These are phyloP conservation scores for Friedmanniomyces simplex DNA, from an alignment of 495 filamentous ascomycete species.

Conservation along the genomic window DNA sequence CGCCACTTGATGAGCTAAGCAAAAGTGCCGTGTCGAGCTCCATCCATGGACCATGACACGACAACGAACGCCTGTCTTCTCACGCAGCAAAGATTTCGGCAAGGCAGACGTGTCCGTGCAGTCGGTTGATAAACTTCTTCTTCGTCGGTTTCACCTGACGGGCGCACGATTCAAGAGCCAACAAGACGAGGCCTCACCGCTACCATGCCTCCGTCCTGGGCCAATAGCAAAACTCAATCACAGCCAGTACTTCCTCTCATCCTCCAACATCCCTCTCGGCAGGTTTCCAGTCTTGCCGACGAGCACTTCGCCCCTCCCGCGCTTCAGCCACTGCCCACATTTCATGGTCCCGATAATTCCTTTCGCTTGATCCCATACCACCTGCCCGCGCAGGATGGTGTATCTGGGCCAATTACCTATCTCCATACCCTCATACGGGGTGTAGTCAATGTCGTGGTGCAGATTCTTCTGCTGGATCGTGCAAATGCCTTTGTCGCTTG, in stretches of 20 bases:
- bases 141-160: too few species aligned
- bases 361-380: conserved; percentile 46
- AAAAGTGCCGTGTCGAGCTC: too few species aligned
- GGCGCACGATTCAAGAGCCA: too few species aligned
- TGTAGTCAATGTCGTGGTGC: conserved; percentile 52
- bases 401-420: conserved; percentile 52
- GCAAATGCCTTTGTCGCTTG: conserved; percentile 33
- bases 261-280: conserved; percentile 17
- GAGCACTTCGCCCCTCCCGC: conserved; percentile 23
- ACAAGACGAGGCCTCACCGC: too few species aligned
- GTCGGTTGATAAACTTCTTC: too few species aligned
- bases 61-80: too few species aligned
- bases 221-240: neutral
- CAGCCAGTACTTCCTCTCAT: conserved; percentile 19
- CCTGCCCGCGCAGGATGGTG: conserved; percentile 47
- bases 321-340: conserved; percentile 45
- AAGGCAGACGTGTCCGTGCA: too few species aligned
- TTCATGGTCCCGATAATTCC: conserved; percentile 41
- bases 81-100: too few species aligned
- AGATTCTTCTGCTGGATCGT: conserved; percentile 41
- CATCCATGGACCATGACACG: too few species aligned
- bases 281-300: conserved; percentile 13
- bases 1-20: too few species aligned
- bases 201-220: too few species aligned
- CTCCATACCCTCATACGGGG: conserved; percentile 47